Evolutionary conservation across 371 early-diverging fungal species (phyloP), one percentile per base, ranked within the genome.

Genomic region (Mucor piriformis): DNA sequence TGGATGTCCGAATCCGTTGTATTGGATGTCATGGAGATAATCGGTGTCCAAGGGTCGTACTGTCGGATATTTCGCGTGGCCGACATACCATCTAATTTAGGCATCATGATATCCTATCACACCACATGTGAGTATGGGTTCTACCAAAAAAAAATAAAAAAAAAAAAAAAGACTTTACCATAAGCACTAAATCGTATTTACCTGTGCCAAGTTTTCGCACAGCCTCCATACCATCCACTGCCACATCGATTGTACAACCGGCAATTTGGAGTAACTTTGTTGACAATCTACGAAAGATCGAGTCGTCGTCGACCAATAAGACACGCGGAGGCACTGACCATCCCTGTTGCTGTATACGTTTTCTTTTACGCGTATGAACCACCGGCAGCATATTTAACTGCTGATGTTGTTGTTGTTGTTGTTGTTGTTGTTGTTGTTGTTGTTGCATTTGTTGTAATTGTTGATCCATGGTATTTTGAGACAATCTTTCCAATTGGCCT

Each of bases 51-150:
- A 10, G 81, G 76, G 61, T 91, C 90, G 64, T 88, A 86, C 61
- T 83, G 85, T 24, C 92, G 82, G 50, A 93, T 93, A 40, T 79
- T 86, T 15, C 78, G 65, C 3, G 91, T 89, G 6, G 91, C 88
- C 2, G 85, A 81, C 27, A 86, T 85, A 16, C 92, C 91, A 70
- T 91, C 91, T 54, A 91, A 53, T 24, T 83, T 82, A 2, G 90
- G 90, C 88, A 90, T 88, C 66, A 88, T 81, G 52, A 89, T 89
- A 65, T 91, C 90, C 87, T 87, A n/a, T n/a, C n/a, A n/a, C n/a
- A n/a, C n/a, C n/a, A n/a, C n/a, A n/a, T n/a, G n/a, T n/a, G n/a
- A n/a, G n/a, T n/a, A n/a, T n/a, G n/a, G n/a, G n/a, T n/a, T n/a
- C n/a, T n/a, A n/a, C n/a, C n/a, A n/a, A n/a, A n/a, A n/a, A n/a